Evolutionary conservation across 768 basidiomycete genomes (phyloP), one percentile per base, ranked within the genome.

Genomic region (Lentinus brumalis): DNA sequence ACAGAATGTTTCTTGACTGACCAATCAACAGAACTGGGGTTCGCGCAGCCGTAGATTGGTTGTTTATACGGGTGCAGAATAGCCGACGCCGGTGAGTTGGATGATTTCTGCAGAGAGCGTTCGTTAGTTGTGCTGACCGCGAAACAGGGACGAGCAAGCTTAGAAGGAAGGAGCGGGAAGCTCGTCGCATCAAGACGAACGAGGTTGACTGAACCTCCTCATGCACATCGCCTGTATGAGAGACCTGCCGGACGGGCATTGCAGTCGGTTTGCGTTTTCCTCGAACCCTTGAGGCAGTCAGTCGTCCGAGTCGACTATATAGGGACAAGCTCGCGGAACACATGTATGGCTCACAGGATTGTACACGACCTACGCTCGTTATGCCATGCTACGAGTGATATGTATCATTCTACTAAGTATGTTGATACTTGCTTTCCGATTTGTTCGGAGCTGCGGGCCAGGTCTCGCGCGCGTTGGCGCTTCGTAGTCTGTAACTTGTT

Each of bases 61-160:
- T 98, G 30, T 96, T 96, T 71, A 86, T 96, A 56, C 83, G 95
- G 0, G 95, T 97, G 5, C 94, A 96, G 75, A 95, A 94, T 66
- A 93, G 92, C 64, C 78, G 90, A 50, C 74, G 76, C 64, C 84
- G 86, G 89, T 87, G 50, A 57, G 70, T 47, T 12, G 5, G 14
- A 16, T 14, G 40, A 30, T 15, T 1, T 30, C 15, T 1, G 57
- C 2, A 9, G 7, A 16, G 26, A 29, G 21, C 8, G 46, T 49
- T 26, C 15, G 4, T 32, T 31, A 26, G 26, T 21, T 11, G 41
- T n/a, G 11, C 7, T 30, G 1, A 40, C 32, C 1, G 6, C 2
- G 8, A 12, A 30, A 9, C 15, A 63, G 61, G 14, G 61, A 63
- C 26, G 61, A 63, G 18, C 57, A 55, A 26, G 57, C 47, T 6